Base-by-base conservation (phyloP, 768 basidiomycete genomes). In the Ramaria sp. region DNA sequence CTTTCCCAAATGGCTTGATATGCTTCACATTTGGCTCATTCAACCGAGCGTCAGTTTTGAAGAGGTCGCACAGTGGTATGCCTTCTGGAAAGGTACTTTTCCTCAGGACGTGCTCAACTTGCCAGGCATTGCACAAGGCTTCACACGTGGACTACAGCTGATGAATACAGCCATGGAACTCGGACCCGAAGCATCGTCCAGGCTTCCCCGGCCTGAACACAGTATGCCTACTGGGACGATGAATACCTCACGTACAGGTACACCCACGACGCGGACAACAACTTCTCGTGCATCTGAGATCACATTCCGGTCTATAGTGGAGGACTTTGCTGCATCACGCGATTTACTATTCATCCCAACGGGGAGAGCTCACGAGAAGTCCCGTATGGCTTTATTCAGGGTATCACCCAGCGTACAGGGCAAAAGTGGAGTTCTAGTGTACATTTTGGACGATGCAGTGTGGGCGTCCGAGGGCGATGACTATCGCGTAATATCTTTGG, bases 1-100 rank as follows among this genome's bases (percentile, higher is more conserved):
- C 75, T 97, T 97, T 78, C 90, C 92, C 4, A 95, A 96, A 67
- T 99, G 94, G 93, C 76, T 98, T 59, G 87, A 92, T 50, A 83
- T 89, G 20, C 74, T 99, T 22, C 85, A 94, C 65, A 70, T 91
- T 46, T 98, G 96, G 96, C 84, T 99, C 41, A 76, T 86, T n/a
- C 88, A 91, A 64, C 90, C 91, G 0, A 80, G 73, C 47, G 87
- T 87, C 64, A 93, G 83, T 71, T 87, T 91, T 63, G 90, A 88
- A 63, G 91, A 98, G 69, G 91, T 99, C 10, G 88, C 88, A 3
- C 80, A 87, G 59, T 99, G 96, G 96, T 96, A 86, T 68, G 78
- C 77, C 1, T 88, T 83, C 68, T 98, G 95, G 95, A 95, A 93
- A 68, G 69, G 70, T 1, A 65, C 77, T 13, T 91, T 97, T 68